Conservation (phyloP, 2,329 filamentous ascomycete species). For the Stachybotrys elegans region DNA sequence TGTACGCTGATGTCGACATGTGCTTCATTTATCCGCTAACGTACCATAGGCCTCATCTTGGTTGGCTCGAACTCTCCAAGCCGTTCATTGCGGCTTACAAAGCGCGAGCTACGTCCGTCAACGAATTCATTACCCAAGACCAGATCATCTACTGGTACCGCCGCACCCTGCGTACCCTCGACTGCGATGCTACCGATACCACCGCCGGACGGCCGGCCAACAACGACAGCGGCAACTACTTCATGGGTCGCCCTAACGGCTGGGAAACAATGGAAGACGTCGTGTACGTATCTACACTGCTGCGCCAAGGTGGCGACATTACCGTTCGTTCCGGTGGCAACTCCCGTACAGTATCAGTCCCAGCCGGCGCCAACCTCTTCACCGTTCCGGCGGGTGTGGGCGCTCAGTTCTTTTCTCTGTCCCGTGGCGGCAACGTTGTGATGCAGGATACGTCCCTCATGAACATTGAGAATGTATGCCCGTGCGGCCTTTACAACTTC, state of each 20-base stretch:
- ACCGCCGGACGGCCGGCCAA: slow-evolving; percentile 35
- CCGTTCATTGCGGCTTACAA: slow-evolving; percentile 51
- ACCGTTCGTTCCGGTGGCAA: slow-evolving; percentile 40
- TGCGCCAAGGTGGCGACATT: slow-evolving; percentile 38
- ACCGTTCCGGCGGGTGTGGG: slow-evolving; percentile 40
- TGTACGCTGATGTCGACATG: slow-evolving; percentile 22
- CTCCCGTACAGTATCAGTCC: slow-evolving; percentile 25
- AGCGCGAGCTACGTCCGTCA: slow-evolving; percentile 30
- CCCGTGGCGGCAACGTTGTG: slow-evolving; percentile 32
- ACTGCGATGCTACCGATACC: slow-evolving; percentile 49
- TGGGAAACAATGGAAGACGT: slow-evolving; percentile 42
- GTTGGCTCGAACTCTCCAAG: slow-evolving; percentile 48
- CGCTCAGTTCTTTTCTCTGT: slow-evolving; percentile 36
- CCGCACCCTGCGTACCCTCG: slow-evolving; percentile 36
- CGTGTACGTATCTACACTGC: slow-evolving; percentile 48
- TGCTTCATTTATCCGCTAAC: neutral
- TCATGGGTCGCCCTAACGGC: slow-evolving; percentile 44
- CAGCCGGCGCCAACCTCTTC: slow-evolving; percentile 24
- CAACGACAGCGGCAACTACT: slow-evolving; percentile 45
- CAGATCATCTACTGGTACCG: slow-evolving; percentile 53
- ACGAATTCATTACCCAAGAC: slow-evolving; percentile 40
- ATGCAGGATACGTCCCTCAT: slow-evolving; percentile 43
- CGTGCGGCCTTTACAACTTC: slow-evolving; percentile 52
- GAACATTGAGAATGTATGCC: slow-evolving; percentile 42
- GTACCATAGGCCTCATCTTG: slow-evolving; percentile 28